phyloP scores from a whole-genome alignment of 495 filamentous ascomycete genomes.

The Cryomyces minteri region DNA sequence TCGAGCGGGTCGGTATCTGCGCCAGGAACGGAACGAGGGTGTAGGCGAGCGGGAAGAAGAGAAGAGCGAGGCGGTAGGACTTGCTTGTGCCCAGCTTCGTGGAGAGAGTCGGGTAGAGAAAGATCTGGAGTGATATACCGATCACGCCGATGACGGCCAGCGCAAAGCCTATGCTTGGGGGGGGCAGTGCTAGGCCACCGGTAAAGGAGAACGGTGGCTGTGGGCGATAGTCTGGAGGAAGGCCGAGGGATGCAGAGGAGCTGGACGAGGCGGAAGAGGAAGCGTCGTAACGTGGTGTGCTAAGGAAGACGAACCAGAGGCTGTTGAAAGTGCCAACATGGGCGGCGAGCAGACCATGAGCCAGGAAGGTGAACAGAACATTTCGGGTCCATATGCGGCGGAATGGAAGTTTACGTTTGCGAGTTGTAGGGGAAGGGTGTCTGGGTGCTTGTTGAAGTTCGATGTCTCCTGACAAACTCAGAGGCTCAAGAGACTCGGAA shows the following conservation, averaged over 20 bases:
- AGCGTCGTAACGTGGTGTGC: constrained; percentile 35
- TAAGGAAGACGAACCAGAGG: constrained; percentile 55
- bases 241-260: constrained; percentile 1
- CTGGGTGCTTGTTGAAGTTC: neutral
- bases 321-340: constrained; percentile 62
- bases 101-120: constrained; percentile 47
- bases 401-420: constrained; percentile 37
- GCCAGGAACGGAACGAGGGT: constrained; percentile 47
- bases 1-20: constrained; percentile 27
- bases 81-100: constrained; percentile 40
- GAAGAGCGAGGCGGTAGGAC: constrained; percentile 37
- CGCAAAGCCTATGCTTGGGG: constrained; percentile 47
- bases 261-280: constrained; percentile 16
- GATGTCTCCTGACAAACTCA: neutral
- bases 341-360: constrained; percentile 46
- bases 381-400: constrained; percentile 44
- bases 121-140: constrained; percentile 49
- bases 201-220: constrained; percentile 42
- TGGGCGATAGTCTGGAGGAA: constrained; percentile 34
- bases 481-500: constrained; percentile 2
- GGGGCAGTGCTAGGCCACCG: constrained; percentile 53
- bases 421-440: constrained; percentile 1
- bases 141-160: constrained; percentile 49
- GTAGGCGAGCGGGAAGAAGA: constrained; percentile 50
- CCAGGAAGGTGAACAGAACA: constrained; percentile 39